Percentiles rank a stretch among this genome's conserved stretches.
Conservation (phyloP, 306 rosid species). For the Prosopis cineraria region DNA sequence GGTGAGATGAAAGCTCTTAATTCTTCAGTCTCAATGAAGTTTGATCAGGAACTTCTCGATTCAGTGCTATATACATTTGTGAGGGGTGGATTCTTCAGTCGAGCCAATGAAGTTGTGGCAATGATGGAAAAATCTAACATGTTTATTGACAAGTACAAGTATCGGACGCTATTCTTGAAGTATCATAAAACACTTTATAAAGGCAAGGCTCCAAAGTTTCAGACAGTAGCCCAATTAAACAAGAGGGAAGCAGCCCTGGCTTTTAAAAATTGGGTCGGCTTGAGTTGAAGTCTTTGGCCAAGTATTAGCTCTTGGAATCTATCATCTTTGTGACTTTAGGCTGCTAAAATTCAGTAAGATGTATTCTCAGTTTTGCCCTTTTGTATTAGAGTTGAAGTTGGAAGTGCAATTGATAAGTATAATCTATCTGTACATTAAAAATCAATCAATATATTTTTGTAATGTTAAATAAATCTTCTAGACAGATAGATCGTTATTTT, state of each 20-base stretch:
- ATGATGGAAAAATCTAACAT: conserved; percentile 81
- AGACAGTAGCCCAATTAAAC: conserved; percentile 71
- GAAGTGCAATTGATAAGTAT: too few species aligned
- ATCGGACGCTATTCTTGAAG: conserved; percentile 77
- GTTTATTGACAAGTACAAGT: conserved; percentile 89
- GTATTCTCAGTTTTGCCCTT: neutral
- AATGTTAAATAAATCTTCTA: neutral
- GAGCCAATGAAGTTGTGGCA: conserved; percentile 83
- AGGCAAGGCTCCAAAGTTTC: conserved; percentile 83
- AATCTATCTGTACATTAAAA: too few species aligned
- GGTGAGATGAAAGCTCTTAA: conserved; percentile 88
- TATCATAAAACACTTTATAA: conserved; percentile 85
- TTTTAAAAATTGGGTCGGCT: conserved; percentile 85
- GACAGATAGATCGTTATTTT: neutral
- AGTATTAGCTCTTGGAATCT: conserved; percentile 27
- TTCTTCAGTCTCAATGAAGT: conserved; percentile 69
- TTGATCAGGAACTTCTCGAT: conserved; percentile 92
- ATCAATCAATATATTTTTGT: too few species aligned
- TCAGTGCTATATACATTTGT: conserved; percentile 86
- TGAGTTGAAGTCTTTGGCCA: conserved; percentile 44
- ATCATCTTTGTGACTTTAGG: conserved; percentile 4
- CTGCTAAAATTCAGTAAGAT: conserved; percentile 9
- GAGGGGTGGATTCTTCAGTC: conserved; percentile 77
- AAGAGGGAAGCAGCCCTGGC: conserved; percentile 74
- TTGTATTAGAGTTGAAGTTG: neutral